Evolutionary conservation across 2,329 filamentous ascomycete genomes (phyloP).

Genomic region (Colletotrichum musae): DNA sequence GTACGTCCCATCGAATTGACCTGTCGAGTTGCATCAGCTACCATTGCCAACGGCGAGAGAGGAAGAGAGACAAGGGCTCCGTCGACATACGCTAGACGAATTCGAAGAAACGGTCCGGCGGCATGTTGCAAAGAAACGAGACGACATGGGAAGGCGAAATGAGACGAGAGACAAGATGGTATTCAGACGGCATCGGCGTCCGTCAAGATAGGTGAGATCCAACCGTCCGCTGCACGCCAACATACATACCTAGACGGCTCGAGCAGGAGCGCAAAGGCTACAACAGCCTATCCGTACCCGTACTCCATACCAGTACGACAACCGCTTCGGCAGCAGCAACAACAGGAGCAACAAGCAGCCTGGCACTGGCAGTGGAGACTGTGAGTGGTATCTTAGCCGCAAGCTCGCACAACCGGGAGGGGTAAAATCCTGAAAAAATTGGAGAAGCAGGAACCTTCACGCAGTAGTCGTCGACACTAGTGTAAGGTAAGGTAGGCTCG

Average conservation of each 20-base stretch:
- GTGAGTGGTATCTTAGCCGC: constrained; percentile 26
- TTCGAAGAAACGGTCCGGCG: constrained; percentile 24
- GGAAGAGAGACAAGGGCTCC: constrained; percentile 17
- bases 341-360: not conserved
- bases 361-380: not conserved
- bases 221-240: too few relatives aligned
- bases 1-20: constrained; percentile 14
- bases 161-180: constrained; percentile 28
- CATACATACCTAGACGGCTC: too few relatives aligned
- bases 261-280: too few relatives aligned
- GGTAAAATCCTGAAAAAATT: constrained; percentile 40
- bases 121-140: constrained; percentile 13
- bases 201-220: too few relatives aligned
- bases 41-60: not conserved
- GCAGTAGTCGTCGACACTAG: constrained; percentile 12
- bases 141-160: constrained; percentile 1
- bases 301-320: too few relatives aligned
- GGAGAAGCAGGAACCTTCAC: constrained; percentile 32
- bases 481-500: constrained; percentile 10
- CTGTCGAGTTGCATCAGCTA: constrained; percentile 27
- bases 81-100: constrained; percentile 20
- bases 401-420: constrained; percentile 33
- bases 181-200: constrained; percentile 6
- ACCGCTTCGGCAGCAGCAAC: not conserved
- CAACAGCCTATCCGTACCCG: too few relatives aligned